A percentile compares a stretch with the other conserved stretches of the same genome.
phyloP scores from a whole-genome alignment of 1,284 basidiomycete species.

The Sphaerobolus stellatus region DNA sequence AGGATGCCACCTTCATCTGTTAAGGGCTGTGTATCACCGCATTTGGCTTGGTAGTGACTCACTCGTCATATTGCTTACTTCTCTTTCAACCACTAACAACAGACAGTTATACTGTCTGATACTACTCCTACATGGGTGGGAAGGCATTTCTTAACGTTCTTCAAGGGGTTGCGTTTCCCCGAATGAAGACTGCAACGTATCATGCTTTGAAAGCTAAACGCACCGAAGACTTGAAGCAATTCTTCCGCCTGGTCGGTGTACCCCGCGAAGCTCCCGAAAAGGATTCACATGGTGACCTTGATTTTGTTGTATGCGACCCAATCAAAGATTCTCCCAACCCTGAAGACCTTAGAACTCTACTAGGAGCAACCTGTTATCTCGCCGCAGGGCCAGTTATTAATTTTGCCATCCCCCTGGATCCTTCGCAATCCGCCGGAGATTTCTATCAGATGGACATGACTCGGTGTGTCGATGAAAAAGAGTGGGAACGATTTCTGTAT shows the following conservation, averaged over 20 bases:
- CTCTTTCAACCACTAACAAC: too few species aligned
- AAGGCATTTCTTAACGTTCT: constrained; percentile 57
- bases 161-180: constrained; percentile 50
- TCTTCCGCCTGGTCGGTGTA: constrained; percentile 51
- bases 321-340: constrained; percentile 8
- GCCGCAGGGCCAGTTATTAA: constrained; percentile 53
- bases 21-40: too few species aligned
- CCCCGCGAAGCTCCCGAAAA: constrained; percentile 66
- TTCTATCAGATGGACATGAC: constrained; percentile 61
- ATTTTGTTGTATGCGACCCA: constrained; percentile 56
- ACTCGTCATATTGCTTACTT: too few species aligned
- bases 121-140: constrained; percentile 55
- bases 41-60: too few species aligned
- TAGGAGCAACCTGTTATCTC: constrained; percentile 51
- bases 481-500: constrained; percentile 50
- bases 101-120: too few species aligned
- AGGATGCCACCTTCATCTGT: too few species aligned
- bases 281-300: constrained; percentile 61
- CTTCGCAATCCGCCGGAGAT: constrained; percentile 23
- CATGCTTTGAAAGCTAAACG: constrained; percentile 46
- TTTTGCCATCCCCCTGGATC: constrained; percentile 51
- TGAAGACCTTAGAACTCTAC: constrained; percentile 39
- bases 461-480: constrained; percentile 49
- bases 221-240: constrained; percentile 36
- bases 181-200: constrained; percentile 56